These are phyloP conservation scores for Aspergillus tanneri DNA, from an alignment of 2,329 filamentous ascomycete genomes.

Conservation along the genomic window DNA sequence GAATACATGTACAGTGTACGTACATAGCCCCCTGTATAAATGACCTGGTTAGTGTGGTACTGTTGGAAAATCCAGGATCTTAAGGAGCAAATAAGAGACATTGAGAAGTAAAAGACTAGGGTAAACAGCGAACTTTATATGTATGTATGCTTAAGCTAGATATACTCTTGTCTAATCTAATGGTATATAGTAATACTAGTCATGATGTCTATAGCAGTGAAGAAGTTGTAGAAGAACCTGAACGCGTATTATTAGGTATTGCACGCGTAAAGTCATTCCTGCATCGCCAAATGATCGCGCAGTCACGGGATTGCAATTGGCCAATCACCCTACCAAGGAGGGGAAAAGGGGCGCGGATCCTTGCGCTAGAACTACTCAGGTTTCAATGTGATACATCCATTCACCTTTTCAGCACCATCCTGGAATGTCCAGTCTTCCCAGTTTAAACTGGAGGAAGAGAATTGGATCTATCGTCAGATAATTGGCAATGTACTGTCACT, in stretches of 20 bases:
- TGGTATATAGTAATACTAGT: too few species aligned
- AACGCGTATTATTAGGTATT: conserved; percentile 29
- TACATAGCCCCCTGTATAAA: background rate
- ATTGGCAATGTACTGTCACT: too few species aligned
- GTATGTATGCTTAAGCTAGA: too few species aligned
- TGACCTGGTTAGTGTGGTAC: background rate
- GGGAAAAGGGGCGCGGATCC: conserved; percentile 1
- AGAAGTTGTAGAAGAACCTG: conserved; percentile 20
- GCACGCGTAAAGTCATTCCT: conserved; percentile 34
- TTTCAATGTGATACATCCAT: conserved; percentile 6
- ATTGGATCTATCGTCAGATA: background rate
- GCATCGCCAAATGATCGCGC: conserved; percentile 40
- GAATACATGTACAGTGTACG: conserved; percentile 9
- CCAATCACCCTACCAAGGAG: conserved; percentile 22
- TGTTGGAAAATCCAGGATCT: conserved; percentile 5
- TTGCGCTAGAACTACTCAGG: background rate
- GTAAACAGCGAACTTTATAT: too few species aligned
- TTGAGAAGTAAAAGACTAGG: too few species aligned
- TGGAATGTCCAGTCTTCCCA: background rate
- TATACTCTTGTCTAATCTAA: too few species aligned
- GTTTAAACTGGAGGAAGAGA: background rate
- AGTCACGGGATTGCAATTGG: conserved; percentile 30
- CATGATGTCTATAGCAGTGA: too few species aligned
- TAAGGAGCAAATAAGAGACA: background rate
- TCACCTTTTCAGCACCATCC: background rate